Conservation (phyloP, 1,284 basidiomycete species). For the Lentinus polychrous region DNA sequence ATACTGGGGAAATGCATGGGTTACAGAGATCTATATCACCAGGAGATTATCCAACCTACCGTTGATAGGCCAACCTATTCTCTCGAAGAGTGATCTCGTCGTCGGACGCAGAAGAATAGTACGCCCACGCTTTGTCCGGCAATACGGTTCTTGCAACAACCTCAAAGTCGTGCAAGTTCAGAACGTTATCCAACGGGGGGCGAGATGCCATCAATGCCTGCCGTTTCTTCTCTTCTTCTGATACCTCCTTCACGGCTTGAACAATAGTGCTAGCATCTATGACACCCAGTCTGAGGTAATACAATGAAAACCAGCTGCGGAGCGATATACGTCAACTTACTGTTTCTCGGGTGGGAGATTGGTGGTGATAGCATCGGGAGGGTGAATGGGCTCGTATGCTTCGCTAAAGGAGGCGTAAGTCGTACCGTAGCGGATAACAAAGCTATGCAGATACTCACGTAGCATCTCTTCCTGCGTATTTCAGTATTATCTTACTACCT, state of each 20-base stretch:
- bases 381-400: constrained; percentile 59
- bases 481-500: constrained; percentile 52
- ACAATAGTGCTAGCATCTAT: constrained; percentile 41
- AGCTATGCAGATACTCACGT: constrained; percentile 39
- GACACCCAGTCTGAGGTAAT: constrained; percentile 39
- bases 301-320: not conserved
- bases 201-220: constrained; percentile 32
- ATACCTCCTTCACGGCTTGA: constrained; percentile 37
- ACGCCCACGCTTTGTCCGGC: constrained; percentile 47
- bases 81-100: constrained; percentile 66
- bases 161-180: constrained; percentile 73
- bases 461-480: constrained; percentile 73
- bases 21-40: not conserved
- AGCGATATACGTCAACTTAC: constrained; percentile 12
- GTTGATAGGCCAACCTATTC: constrained; percentile 59
- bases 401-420: constrained; percentile 25
- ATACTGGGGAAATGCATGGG: constrained; percentile 41
- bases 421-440: not conserved
- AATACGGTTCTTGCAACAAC: constrained; percentile 48
- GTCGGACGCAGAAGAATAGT: constrained; percentile 58
- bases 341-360: constrained; percentile 49
- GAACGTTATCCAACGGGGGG: constrained; percentile 51
- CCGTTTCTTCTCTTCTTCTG: constrained; percentile 35
- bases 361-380: constrained; percentile 55
- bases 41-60: constrained; percentile 26